Conservation (phyloP, 495 filamentous ascomycete species). For the Aspergillus saccharolyticus region DNA sequence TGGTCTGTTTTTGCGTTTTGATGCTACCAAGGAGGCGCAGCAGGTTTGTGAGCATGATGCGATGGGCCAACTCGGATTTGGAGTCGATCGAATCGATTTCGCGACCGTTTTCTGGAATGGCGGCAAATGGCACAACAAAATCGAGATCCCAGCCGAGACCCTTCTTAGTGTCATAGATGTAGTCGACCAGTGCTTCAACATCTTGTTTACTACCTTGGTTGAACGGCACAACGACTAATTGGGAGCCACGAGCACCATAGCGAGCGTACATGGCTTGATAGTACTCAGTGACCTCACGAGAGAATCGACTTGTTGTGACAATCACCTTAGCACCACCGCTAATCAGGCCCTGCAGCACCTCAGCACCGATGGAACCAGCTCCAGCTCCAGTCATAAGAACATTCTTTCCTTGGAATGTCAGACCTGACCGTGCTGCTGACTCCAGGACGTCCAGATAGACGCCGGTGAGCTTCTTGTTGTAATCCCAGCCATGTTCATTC, state of each 20-base stretch:
- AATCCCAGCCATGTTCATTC: constrained; percentile 93
- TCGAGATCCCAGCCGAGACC: constrained; percentile 98
- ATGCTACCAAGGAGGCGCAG: constrained; percentile 84
- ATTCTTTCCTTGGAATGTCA: constrained; percentile 92
- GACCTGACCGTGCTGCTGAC: constrained; percentile 76
- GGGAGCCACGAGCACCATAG: constrained; percentile 87
- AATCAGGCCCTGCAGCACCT: constrained; percentile 93
- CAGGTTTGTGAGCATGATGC: constrained; percentile 98
- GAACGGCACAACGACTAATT: constrained; percentile 96
- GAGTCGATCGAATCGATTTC: constrained; percentile 98
- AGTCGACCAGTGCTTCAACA: constrained; percentile 84
- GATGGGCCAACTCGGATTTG: constrained; percentile 95
- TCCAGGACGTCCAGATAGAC: constrained; percentile 88
- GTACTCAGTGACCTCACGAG: constrained; percentile 96
- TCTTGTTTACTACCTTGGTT: constrained; percentile 99
- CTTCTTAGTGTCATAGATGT: constrained; percentile 95
- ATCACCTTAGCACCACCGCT: constrained; percentile 94
- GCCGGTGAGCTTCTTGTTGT: constrained; percentile 95
- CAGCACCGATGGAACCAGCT: constrained; percentile 97
- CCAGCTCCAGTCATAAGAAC: constrained; percentile 98
- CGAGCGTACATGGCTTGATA: constrained; percentile 98
- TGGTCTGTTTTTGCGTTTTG: constrained; percentile 80
- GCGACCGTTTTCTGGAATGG: constrained; percentile 94
- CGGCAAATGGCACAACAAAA: constrained; percentile 92
- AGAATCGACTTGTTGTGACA: constrained; percentile 94